Evolutionary conservation across 176 grass and related monocot species (phyloP).

Genomic region (Carex myosuroides): DNA sequence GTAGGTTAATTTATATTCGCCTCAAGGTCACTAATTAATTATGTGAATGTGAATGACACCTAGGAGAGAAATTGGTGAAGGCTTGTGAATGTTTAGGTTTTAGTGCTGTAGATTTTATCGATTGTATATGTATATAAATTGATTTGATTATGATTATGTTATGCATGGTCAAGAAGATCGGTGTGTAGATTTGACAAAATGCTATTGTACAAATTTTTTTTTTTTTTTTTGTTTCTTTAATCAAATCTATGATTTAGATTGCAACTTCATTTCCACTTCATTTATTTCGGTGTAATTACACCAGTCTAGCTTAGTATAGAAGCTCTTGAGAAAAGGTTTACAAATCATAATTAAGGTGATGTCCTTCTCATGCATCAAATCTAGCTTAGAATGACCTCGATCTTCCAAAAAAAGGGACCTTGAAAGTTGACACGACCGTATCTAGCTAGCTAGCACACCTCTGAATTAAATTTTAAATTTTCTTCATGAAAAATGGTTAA

Average conservation of each 20-base stretch:
- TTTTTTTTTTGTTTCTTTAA: no score
- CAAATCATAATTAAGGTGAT: background rate
- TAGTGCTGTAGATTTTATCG: constrained; percentile 8
- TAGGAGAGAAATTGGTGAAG: constrained; percentile 12
- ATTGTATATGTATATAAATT: constrained; percentile 23
- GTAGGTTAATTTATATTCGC: constrained; percentile 9
- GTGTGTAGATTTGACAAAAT: constrained; percentile 17
- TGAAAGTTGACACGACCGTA: background rate
- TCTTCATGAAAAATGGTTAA: background rate
- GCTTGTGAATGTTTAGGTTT: constrained; percentile 13
- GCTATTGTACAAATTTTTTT: background rate
- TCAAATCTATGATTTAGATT: background rate
- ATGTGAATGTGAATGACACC: constrained; percentile 1
- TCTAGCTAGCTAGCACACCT: background rate
- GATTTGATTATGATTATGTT: background rate
- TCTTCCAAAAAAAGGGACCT: background rate
- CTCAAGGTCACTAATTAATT: constrained; percentile 1
- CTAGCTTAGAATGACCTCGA: constrained; percentile 12
- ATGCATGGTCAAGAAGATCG: background rate
- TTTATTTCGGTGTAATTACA: constrained; percentile 2
- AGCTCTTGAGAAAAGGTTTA: background rate
- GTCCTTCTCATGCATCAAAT: constrained; percentile 24
- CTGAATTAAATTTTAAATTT: background rate
- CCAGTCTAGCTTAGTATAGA: background rate
- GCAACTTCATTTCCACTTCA: no score